Conservation (phyloP, 768 basidiomycete genomes). For the Termitomyces heimii region DNA sequence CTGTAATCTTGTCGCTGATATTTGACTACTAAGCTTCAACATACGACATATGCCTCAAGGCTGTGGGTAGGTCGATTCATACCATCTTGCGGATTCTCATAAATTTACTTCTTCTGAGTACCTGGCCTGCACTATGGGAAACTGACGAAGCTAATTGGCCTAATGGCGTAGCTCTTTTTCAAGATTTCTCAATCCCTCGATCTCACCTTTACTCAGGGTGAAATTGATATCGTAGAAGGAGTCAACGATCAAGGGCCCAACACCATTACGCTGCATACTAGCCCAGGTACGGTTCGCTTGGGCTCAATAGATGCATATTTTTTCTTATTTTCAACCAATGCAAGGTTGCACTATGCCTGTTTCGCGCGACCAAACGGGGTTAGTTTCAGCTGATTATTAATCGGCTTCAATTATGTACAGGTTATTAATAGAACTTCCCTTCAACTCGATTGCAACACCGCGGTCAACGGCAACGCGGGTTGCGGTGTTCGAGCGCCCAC, state of each 20-base stretch:
- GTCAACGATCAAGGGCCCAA: conserved; percentile 33
- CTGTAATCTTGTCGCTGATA: not conserved
- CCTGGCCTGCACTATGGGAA: conserved; percentile 40
- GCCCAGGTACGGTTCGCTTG: conserved; percentile 14
- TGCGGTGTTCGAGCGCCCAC: conserved; percentile 35
- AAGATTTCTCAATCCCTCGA: not conserved
- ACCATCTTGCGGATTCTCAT: not conserved
- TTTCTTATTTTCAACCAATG: not conserved
- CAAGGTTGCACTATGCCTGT: conserved; percentile 37
- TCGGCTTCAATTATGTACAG: not conserved
- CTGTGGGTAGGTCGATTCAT: conserved; percentile 34
- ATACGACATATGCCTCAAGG: conserved; percentile 51
- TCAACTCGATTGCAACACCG: conserved; percentile 34
- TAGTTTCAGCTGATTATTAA: conserved; percentile 1
- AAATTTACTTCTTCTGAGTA: conserved; percentile 10
- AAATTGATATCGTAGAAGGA: conserved; percentile 37
- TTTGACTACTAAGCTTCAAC: conserved; percentile 22
- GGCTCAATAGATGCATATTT: not conserved
- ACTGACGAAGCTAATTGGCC: conserved; percentile 37
- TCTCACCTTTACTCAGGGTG: conserved; percentile 17
- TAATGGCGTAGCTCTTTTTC: conserved; percentile 13
- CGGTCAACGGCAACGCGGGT: conserved; percentile 35
- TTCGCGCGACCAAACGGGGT: conserved; percentile 39
- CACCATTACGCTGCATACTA: conserved; percentile 30
- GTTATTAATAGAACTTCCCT: conserved; percentile 18